Conservation (phyloP, 495 filamentous ascomycete species). For the Hyaloscypha hepaticicola region DNA sequence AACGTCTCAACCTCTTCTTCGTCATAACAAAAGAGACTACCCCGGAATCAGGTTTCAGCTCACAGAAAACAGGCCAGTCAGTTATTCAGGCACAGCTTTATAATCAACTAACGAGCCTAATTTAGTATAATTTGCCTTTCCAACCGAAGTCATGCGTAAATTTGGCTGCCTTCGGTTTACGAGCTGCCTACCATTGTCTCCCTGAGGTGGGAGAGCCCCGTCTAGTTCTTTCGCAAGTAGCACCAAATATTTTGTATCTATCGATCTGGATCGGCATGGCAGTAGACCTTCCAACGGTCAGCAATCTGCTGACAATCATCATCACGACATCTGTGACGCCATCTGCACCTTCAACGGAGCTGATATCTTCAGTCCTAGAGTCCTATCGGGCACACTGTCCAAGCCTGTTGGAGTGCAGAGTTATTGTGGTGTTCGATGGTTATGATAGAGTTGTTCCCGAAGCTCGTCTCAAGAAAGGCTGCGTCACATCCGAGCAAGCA, state of each 20-base stretch:
- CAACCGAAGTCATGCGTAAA: not conserved
- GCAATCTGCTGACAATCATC: not conserved
- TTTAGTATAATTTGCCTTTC: not conserved
- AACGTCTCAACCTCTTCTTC: not conserved
- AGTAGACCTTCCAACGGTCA: not conserved
- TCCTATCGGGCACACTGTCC: not conserved
- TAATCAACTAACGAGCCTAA: not conserved
- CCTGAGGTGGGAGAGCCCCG: not conserved
- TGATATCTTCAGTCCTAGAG: not conserved
- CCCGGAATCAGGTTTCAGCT: not conserved
- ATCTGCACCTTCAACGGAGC: not conserved
- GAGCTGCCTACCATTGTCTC: not conserved
- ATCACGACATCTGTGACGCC: not conserved
- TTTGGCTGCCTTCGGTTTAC: not conserved
- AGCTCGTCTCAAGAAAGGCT: slow-evolving; percentile 2
- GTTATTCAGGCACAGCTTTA: not conserved
- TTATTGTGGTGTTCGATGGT: not conserved
- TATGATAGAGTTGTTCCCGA: not conserved
- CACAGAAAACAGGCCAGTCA: not conserved
- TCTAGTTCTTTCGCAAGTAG: not conserved
- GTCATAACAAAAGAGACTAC: not conserved
- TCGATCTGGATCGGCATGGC: not conserved
- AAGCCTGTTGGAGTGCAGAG: not conserved
- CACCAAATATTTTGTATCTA: not conserved
- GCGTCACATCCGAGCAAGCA: not conserved